Conservation (phyloP, 2,329 filamentous ascomycete species). For the Aureobasidium sp. region DNA sequence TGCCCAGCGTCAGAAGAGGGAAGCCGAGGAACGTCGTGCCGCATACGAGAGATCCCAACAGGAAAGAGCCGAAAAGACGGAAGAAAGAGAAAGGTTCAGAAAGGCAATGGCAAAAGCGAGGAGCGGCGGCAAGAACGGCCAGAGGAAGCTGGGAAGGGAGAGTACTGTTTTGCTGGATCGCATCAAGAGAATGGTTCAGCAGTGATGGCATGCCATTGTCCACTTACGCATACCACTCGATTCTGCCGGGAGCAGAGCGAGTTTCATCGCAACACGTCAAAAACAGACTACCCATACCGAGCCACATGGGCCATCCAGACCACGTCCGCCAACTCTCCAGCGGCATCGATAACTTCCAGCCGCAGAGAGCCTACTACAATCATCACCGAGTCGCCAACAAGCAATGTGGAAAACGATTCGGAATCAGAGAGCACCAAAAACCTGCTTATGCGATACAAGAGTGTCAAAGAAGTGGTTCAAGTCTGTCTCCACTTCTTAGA, state of each 20-base stretch:
- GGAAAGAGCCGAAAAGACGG: constrained; percentile 43
- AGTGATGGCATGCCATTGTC: background rate
- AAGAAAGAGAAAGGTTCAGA: constrained; percentile 63
- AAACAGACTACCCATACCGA: no score
- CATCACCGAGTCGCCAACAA: no score
- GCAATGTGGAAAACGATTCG: no score
- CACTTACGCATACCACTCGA: background rate
- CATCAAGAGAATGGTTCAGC: constrained; percentile 59
- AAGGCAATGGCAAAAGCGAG: constrained; percentile 54
- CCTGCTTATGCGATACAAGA: no score
- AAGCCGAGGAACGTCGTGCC: constrained; percentile 51
- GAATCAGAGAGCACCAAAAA: no score
- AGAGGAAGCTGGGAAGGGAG: constrained; percentile 73
- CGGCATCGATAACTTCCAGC: no score
- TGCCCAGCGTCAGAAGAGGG: constrained; percentile 48
- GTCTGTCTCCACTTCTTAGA: no score
- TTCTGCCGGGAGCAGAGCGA: no score
- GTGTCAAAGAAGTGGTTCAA: no score
- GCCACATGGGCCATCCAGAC: no score
- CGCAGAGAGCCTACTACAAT: no score
- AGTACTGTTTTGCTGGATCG: constrained; percentile 68
- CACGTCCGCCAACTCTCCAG: background rate
- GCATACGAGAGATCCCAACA: constrained; percentile 56
- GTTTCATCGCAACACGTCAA: no score
- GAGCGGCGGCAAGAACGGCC: constrained; percentile 56